Conservation (phyloP, 108 stramenopile genomes). For the Chaetoceros muelleri region DNA sequence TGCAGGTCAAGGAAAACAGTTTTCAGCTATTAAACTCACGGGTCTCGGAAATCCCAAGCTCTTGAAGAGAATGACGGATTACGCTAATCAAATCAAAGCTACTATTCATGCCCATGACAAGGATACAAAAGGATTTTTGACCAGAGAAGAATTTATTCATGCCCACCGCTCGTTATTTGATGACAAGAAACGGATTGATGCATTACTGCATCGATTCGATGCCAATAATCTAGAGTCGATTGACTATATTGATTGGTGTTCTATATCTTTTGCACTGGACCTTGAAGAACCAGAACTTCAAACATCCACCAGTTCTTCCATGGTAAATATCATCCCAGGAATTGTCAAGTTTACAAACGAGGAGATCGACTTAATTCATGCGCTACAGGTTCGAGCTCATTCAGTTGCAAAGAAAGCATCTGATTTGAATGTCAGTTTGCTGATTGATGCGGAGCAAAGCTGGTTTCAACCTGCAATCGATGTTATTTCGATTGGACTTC, state of each 20-base stretch:
- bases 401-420: slow-evolving; percentile 66
- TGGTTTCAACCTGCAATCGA: slow-evolving; percentile 98
- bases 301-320: background rate
- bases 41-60: slow-evolving; percentile 87
- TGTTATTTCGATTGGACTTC: slow-evolving; percentile 60
- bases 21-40: slow-evolving; percentile 93
- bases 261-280: slow-evolving; percentile 1
- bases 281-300: slow-evolving; percentile 2
- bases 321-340: background rate
- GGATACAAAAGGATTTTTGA: slow-evolving; percentile 38
- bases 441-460: slow-evolving; percentile 96
- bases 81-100: slow-evolving; percentile 54
- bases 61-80: slow-evolving; percentile 71
- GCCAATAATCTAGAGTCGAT: slow-evolving; percentile 35
- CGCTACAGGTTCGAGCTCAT: slow-evolving; percentile 53
- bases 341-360: slow-evolving; percentile 40
- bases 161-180: slow-evolving; percentile 14
- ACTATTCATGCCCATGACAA: slow-evolving; percentile 64
- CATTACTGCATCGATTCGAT: slow-evolving; percentile 47
- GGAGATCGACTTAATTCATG: slow-evolving; percentile 66
- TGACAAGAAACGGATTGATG: slow-evolving; percentile 25
- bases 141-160: slow-evolving; percentile 49
- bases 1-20: slow-evolving; percentile 64
- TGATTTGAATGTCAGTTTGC: slow-evolving; percentile 52
- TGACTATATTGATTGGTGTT: slow-evolving; percentile 79